Evolutionary conservation across 805 yeast species (phyloP).

Genomic region (Sugiyamaella floridensis): DNA sequence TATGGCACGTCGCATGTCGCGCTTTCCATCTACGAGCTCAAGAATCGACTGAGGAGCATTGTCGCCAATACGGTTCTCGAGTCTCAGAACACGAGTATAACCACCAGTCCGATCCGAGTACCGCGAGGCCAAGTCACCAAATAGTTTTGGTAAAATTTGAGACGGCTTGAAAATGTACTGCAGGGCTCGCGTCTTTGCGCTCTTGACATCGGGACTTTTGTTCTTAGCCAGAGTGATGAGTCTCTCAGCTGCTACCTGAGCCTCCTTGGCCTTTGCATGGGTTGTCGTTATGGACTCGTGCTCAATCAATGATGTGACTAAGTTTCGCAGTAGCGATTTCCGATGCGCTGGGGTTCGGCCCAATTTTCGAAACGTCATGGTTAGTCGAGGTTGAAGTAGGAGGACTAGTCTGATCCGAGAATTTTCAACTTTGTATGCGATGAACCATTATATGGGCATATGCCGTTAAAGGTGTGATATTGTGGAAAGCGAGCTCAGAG

Average conservation of each 20-base stretch:
- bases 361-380: conserved; percentile 28
- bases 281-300: conserved; percentile 70
- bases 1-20: conserved; percentile 69
- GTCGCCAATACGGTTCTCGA: conserved; percentile 85
- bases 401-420: too few species aligned
- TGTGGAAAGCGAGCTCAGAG: too few species aligned
- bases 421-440: too few species aligned
- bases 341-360: conserved; percentile 45
- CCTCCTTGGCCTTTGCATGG: conserved; percentile 65
- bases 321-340: conserved; percentile 52
- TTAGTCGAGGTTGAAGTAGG: not conserved
- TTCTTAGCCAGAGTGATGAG: conserved; percentile 54
- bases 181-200: conserved; percentile 29
- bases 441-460: too few species aligned
- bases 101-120: conserved; percentile 66
- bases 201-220: conserved; percentile 16
- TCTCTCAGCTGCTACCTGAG: conserved; percentile 57
- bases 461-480: too few species aligned
- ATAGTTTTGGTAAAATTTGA: conserved; percentile 53
- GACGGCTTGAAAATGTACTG: conserved; percentile 44
- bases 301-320: conserved; percentile 60
- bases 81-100: conserved; percentile 72
- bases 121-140: conserved; percentile 56
- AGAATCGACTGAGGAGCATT: conserved; percentile 83
- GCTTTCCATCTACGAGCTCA: conserved; percentile 72